Evolutionary conservation across 371 early-diverging fungal genomes (phyloP).

Genomic region (Coemansia sp.): DNA sequence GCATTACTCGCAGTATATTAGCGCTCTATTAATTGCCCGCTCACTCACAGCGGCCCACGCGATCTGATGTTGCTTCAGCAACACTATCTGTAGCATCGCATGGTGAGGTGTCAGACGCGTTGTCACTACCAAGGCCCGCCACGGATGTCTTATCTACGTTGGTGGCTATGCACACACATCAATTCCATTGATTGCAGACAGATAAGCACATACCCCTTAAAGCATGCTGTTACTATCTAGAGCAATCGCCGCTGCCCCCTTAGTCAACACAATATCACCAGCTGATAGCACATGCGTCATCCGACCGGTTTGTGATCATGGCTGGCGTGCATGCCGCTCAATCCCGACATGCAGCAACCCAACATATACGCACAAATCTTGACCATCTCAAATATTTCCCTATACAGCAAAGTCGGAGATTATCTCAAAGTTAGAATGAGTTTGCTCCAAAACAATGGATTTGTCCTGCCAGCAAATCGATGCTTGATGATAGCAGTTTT

Average conservation of each 20-base stretch:
- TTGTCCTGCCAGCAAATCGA: not conserved
- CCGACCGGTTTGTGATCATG: not conserved
- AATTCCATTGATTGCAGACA: not conserved
- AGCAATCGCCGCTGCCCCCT: not conserved
- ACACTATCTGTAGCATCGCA: not conserved
- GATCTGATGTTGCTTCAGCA: not conserved
- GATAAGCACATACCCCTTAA: not conserved
- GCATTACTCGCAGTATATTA: not conserved
- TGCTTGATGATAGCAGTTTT: not conserved
- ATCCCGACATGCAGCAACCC: not conserved
- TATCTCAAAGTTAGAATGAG: not conserved
- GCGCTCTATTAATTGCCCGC: not conserved
- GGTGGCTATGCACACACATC: not conserved
- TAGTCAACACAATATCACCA: not conserved
- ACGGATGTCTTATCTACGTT: not conserved
- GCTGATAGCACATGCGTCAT: not conserved
- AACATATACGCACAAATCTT: not conserved
- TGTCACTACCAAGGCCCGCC: not conserved
- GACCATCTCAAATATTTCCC: not conserved
- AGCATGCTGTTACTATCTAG: not conserved
- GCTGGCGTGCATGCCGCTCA: not conserved
- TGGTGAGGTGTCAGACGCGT: not conserved
- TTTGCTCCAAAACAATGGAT: not conserved
- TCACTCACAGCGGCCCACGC: not conserved
- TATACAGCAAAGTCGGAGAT: not conserved